These are phyloP conservation scores for Ciborinia camelliae DNA, from an alignment of 2,329 filamentous ascomycete genomes.

Conservation along the genomic window DNA sequence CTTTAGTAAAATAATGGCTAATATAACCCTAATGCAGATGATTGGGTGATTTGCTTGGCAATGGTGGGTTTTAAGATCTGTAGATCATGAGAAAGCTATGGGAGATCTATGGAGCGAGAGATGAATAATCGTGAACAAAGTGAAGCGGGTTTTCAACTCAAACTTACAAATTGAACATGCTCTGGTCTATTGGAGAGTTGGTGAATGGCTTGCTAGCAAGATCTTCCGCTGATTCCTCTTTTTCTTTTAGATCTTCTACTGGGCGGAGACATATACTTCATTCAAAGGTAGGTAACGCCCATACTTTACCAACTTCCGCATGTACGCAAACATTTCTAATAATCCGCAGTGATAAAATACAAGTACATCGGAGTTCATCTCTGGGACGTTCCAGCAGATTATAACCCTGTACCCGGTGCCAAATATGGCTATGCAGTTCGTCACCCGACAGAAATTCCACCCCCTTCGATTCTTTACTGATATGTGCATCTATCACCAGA, in stretches of 20 bases:
- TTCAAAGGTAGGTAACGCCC: background rate
- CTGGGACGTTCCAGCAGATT: background rate
- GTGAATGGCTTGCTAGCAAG: background rate
- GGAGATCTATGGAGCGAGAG: too few relatives aligned
- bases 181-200: background rate
- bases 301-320: background rate
- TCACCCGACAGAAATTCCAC: background rate
- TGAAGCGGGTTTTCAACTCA: background rate
- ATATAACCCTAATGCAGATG: background rate
- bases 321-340: background rate
- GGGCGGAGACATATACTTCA: constrained; percentile 12
- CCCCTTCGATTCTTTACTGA: too few relatives aligned
- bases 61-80: background rate
- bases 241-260: background rate
- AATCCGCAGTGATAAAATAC: background rate
- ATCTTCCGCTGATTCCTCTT: background rate
- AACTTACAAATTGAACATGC: background rate
- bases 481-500: too few relatives aligned
- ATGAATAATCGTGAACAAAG: background rate
- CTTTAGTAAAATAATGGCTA: background rate
- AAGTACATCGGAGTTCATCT: background rate
- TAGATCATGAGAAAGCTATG: background rate
- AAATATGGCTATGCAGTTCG: constrained; percentile 11
- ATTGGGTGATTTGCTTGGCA: constrained; percentile 12
- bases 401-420: background rate